Base-by-base conservation (phyloP, 331 rosid genomes). In the Stylosanthes scabra region DNA sequence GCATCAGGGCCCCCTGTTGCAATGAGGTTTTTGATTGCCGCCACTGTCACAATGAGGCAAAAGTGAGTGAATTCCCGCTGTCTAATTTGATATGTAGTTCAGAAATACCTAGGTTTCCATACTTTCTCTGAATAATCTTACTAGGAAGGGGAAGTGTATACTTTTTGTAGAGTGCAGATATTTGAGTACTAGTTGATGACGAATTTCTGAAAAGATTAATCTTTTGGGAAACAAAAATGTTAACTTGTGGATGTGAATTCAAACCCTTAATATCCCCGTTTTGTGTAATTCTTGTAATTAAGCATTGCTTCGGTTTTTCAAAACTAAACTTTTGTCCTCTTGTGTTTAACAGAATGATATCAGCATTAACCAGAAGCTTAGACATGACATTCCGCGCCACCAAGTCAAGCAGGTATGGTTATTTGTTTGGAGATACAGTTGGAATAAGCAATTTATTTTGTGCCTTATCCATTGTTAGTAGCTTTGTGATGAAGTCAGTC, bases 1-100 rank as follows among this genome's bases (percentile, higher is more conserved):
- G 74, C 4, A 85, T 93, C 70, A 84, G 90, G 74, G 94, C 97
- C 51, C 97, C 98, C 47, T 91, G 98, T 79, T 93, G 98, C 86
- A 80, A 85, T 84, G 98, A 89, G 72, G 75, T 91, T 56, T 88
- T 93, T 71, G 82, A 82, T 72, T 93, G 98, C 74, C 98, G 87
- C n/a, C 97, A 88, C 71, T 93, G 98, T 83, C 98, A 93, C 82
- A 93, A 93, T 68, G 96, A 91, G 41, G 88, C 84, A 49, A 91
- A 91, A 82, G 98, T 86, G 72, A 78, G 91, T 71, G 40, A n/a
- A 25, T 52, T 54, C 15, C 25, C 25, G 25, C 25, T 20, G 25
- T 20, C 25, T 20, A 57, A 59, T 7, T 59, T 46, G 1, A 20
- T 55, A 20, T 66, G 42, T 40, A 7, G 41, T 70, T 40, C 7